Conservation (phyloP, 305 asterid genomes). For the Stenogyne calaminthoides region DNA sequence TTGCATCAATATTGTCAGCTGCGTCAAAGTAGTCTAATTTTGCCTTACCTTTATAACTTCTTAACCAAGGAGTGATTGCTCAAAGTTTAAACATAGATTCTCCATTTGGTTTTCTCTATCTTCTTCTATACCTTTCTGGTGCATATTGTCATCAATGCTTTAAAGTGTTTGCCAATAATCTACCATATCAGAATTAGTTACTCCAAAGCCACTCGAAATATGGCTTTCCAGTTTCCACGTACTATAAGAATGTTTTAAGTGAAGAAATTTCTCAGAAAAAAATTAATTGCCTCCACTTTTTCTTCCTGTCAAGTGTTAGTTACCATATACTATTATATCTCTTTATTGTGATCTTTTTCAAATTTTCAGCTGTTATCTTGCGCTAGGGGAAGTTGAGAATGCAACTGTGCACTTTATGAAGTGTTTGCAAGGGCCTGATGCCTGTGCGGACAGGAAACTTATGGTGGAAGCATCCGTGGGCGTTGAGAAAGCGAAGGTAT, state of each 20-base stretch:
- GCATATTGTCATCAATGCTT: slow-evolving; percentile 18
- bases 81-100: background rate
- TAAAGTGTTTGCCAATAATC: slow-evolving; percentile 15
- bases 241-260: slow-evolving; percentile 6
- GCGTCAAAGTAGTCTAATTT: slow-evolving; percentile 9
- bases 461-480: slow-evolving; percentile 92
- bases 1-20: slow-evolving; percentile 1
- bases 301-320: background rate
- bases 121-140: slow-evolving; percentile 1
- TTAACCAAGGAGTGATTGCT: slow-evolving; percentile 6
- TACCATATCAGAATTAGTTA: background rate
- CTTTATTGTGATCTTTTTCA: slow-evolving; percentile 26
- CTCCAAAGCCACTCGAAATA: slow-evolving; percentile 9
- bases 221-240: background rate
- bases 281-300: background rate
- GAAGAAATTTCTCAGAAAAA: slow-evolving; percentile 5
- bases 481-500: slow-evolving; percentile 81
- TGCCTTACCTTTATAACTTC: slow-evolving; percentile 8
- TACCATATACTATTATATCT: slow-evolving; percentile 8
- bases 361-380: slow-evolving; percentile 83
- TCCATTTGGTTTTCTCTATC: background rate
- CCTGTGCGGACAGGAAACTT: slow-evolving; percentile 70
- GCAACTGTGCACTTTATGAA: slow-evolving; percentile 73
- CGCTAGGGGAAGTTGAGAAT: slow-evolving; percentile 84
- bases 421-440: slow-evolving; percentile 88